These are phyloP conservation scores for Coleophoma crateriformis DNA, from an alignment of 2,329 filamentous ascomycete species.

Conservation along the genomic window DNA sequence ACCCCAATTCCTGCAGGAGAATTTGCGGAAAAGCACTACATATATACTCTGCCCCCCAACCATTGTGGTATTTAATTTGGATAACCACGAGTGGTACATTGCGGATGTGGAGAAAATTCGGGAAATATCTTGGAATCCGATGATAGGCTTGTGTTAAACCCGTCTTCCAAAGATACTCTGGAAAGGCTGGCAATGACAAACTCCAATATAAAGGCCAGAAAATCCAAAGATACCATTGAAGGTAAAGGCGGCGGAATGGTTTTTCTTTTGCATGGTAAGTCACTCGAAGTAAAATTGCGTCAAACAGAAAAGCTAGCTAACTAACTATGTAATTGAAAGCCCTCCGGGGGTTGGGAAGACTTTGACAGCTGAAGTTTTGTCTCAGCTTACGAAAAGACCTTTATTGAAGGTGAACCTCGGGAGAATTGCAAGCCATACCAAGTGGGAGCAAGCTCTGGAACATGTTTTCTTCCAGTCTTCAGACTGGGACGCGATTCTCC, in stretches of 20 bases:
- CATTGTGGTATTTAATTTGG: constrained; percentile 1
- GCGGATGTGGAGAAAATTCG: not conserved
- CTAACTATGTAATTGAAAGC: too few relatives aligned
- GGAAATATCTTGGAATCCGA: not conserved
- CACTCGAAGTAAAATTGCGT: too few relatives aligned
- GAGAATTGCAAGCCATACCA: not conserved
- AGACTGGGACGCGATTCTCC: constrained; percentile 8
- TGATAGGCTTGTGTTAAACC: not conserved
- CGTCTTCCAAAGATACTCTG: not conserved
- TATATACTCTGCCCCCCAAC: constrained; percentile 1
- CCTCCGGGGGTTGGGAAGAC: constrained; percentile 8
- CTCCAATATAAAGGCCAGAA: not conserved
- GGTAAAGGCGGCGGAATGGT: constrained; percentile 13
- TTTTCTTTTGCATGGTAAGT: constrained; percentile 11
- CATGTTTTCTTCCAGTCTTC: constrained; percentile 5
- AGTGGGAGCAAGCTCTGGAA: constrained; percentile 7
- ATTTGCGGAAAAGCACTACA: not conserved
- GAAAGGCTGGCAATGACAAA: not conserved
- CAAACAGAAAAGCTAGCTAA: too few relatives aligned
- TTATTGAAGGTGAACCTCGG: constrained; percentile 3
- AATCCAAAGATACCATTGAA: constrained; percentile 16
- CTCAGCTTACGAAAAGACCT: constrained; percentile 5
- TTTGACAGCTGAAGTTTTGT: constrained; percentile 4
- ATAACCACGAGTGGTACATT: constrained; percentile 1
- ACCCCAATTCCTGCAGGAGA: not conserved